Evolutionary conservation across 306 rosid species (phyloP), one percentile per base, ranked within the genome.

Genomic region (Rosa lucieae): DNA sequence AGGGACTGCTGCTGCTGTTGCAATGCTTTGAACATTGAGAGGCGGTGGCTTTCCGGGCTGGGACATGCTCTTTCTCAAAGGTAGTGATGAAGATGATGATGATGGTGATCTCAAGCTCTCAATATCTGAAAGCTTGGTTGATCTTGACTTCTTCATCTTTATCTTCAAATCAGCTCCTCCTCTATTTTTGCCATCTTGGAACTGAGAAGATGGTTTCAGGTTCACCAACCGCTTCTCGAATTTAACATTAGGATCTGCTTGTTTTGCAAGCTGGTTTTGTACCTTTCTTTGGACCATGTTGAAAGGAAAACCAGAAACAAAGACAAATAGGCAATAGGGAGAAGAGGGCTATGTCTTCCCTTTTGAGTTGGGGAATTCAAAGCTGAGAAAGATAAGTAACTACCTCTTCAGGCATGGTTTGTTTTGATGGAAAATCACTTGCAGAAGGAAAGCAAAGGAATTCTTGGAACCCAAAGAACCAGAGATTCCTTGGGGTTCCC

Each of bases 241-340:
- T 75, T 85, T 93, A 83, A 81, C 92, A 74, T 79, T 77, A 14
- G 46, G 48, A 77, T 89, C 88, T 79, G 77, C 91, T 84, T 88
- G 90, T 92, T 84, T 87, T 40, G 94, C 90, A 88, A 84, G 87
- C 92, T 88, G 91, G 79, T 49, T 76, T 47, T 81, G 76, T 3
- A 81, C 90, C 87, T 89, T 91, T 82, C 93, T 87, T 79, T 93
- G 99, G 80, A 93, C 99, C 99, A 95, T 91, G 42, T 86, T 85
- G 79, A 72, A 82, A 82, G 83, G 86, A 84, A 82, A 78, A 17
- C 73, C 79, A 65, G 10, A 78, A 71, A 56, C 43, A 77, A 72
- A 49, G 68, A 70, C 65, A 42, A 68, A 40, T 3, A 71, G 56
- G 70, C 32, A 67, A 81, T 39, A 14, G 39, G 80, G 72, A 75